Base-by-base conservation (phyloP, 1,139 yeast species). In the Yamadazyma atlantica region DNA sequence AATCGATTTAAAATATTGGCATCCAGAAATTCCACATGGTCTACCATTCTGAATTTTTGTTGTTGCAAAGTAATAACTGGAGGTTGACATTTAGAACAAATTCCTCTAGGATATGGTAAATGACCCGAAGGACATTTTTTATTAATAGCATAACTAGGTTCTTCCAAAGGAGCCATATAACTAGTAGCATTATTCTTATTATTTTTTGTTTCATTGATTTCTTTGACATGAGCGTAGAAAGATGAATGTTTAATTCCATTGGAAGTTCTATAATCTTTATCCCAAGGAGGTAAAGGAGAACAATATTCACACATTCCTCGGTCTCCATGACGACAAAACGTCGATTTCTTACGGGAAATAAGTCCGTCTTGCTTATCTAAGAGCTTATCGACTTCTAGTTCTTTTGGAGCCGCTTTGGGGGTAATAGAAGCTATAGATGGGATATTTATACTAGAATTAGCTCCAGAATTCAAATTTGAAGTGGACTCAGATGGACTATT, bases 261-360 rank as follows among this genome's bases (percentile, higher is more conserved):
- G 44, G 82, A 84, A 38, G 78, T 78, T 46, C 82, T 83, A 57
- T 89, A 90, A 18, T 73, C 78, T 42, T 75, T 73, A 60, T 92
- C 97, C 86, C 92, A 94, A 2, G 98, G 97, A 33, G 96, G 96
- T 41, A 94, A 66, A 0, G 98, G 97, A 36, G 95, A 82, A 58
- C 98, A 92, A 57, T 89, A 88, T 53, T 92, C 98, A 62, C 98
- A 92, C 98, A 92, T 92, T 3, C 97, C 98, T 51, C 84, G 85
- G 27, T 82, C 90, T 3, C 94, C 88, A 57, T 94, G 98, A 40
- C 83, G 78, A 59, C 98, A 92, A 53, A 89, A 69, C 4, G 62
- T 57, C 5, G 88, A 78, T 44, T 69, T 74, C 23, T 69, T 62
- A 27, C 98, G 74, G 28, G 72, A 63, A 42, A 94, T 88, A 41